phyloP scores from a whole-genome alignment of 768 basidiomycete species.

The Boletellus ananas region DNA sequence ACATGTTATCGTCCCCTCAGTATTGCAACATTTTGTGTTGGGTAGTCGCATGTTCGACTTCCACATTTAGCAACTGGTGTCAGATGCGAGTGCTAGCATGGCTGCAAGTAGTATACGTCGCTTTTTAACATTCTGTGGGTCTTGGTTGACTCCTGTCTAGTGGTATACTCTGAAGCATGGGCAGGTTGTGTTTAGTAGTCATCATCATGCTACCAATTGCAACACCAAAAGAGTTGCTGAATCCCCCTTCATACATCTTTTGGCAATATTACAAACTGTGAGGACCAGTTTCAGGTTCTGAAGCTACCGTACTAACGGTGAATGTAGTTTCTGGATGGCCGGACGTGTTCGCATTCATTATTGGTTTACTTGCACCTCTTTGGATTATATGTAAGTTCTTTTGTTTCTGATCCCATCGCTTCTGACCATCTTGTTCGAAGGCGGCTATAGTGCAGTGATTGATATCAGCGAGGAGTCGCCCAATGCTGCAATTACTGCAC shows the following conservation, averaged over 20 bases:
- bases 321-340: constrained; percentile 39
- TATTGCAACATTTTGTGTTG: constrained; percentile 58
- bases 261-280: constrained; percentile 56
- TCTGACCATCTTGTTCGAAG: constrained; percentile 10
- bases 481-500: constrained; percentile 52
- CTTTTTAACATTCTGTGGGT: constrained; percentile 38
- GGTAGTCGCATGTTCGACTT: constrained; percentile 39
- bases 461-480: constrained; percentile 52
- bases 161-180: background rate
- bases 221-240: constrained; percentile 56
- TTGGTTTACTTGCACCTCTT: constrained; percentile 44
- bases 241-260: constrained; percentile 58
- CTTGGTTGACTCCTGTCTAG: background rate
- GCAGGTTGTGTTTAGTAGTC: constrained; percentile 15
- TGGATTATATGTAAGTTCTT: constrained; percentile 34
- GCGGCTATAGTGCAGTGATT: constrained; percentile 45
- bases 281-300: constrained; percentile 5
- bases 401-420: background rate
- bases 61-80: background rate
- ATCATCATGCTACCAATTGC: constrained; percentile 61
- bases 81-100: constrained; percentile 58
- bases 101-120: constrained; percentile 50
- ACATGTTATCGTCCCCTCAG: constrained; percentile 48
- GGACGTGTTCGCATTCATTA: constrained; percentile 42
- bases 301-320: background rate